phyloP scores from a whole-genome alignment of 192 early-diverging fungal species.

The Backusella liffmaniae region DNA sequence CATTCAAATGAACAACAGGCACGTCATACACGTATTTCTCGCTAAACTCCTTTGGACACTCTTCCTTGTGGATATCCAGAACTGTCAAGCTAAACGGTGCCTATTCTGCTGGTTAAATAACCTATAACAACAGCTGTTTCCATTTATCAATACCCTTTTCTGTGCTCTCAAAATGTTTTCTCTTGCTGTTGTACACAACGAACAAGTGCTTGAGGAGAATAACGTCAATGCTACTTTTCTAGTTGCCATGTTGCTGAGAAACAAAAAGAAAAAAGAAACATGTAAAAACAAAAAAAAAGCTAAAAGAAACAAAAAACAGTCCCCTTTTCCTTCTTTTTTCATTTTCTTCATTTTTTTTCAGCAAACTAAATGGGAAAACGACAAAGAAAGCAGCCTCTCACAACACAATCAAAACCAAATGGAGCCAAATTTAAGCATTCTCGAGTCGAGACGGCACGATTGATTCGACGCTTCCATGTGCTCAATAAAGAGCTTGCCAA shows the following conservation, averaged over 20 bases:
- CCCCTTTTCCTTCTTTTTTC: not conserved
- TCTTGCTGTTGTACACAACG: conserved; percentile 48
- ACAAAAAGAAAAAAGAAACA: conserved; percentile 7
- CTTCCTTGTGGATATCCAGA: conserved; percentile 29
- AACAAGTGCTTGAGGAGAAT: conserved; percentile 49
- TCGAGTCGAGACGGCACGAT: conserved; percentile 58
- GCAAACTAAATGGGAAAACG: not conserved
- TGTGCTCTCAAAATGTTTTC: conserved; percentile 44
- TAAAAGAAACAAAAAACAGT: not conserved
- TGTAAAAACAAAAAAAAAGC: not conserved
- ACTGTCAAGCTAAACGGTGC: conserved; percentile 31
- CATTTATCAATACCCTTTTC: conserved; percentile 27
- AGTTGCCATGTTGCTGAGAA: conserved; percentile 16
- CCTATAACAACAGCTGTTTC: no score
- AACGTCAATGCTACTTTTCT: conserved; percentile 35
- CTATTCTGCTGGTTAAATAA: not conserved
- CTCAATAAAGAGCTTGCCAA: conserved; percentile 76
- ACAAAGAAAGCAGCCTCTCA: conserved; percentile 18
- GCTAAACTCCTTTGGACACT: conserved; percentile 38
- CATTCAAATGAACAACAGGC: conserved; percentile 52
- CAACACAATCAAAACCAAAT: not conserved
- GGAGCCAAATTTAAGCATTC: conserved; percentile 51
- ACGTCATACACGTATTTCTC: conserved; percentile 57
- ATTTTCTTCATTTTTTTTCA: not conserved
- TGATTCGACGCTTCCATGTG: conserved; percentile 79